A percentile compares a stretch with the other conserved stretches of the same genome.
phyloP scores from a whole-genome alignment of 352 stramenopile species.

The Blastocystis sp. region DNA sequence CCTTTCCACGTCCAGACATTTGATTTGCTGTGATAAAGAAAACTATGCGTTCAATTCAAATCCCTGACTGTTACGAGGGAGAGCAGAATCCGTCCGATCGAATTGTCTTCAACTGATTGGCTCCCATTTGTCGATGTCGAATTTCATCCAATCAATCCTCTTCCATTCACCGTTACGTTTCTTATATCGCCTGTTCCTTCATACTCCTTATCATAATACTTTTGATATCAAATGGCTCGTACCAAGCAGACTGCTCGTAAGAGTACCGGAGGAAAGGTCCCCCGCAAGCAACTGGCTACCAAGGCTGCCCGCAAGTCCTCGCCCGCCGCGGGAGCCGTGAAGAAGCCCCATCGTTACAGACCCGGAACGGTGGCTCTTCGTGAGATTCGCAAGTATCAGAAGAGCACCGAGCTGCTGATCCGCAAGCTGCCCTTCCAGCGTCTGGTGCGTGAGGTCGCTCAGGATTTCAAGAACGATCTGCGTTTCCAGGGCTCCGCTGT shows the following conservation, averaged over 20 bases:
- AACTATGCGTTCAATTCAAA: too few species aligned
- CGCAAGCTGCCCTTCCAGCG: constrained; percentile 69
- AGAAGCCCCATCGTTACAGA: constrained; percentile 78
- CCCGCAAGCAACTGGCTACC: constrained; percentile 80
- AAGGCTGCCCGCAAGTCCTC: constrained; percentile 81
- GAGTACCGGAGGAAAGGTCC: constrained; percentile 81
- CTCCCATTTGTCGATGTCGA: neutral
- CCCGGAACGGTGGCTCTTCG: constrained; percentile 71
- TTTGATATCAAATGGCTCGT: constrained; percentile 65
- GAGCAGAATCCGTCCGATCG: neutral
- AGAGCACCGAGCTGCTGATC: constrained; percentile 74
- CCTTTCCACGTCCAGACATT: constrained; percentile 63
- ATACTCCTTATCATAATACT: neutral
- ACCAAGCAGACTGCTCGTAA: constrained; percentile 90
- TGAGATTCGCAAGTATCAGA: constrained; percentile 76
- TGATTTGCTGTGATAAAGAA: neutral
- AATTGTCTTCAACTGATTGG: neutral
- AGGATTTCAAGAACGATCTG: constrained; percentile 83
- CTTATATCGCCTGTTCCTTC: constrained; percentile 61
- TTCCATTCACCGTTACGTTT: neutral
- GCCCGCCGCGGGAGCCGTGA: constrained; percentile 77
- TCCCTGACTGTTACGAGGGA: neutral
- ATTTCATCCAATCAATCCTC: neutral
- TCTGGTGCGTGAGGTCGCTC: constrained; percentile 67
- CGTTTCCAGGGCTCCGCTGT: constrained; percentile 86